Base-by-base conservation (phyloP, 108 stramenopile species). In the Discostella pseudostelligera region DNA sequence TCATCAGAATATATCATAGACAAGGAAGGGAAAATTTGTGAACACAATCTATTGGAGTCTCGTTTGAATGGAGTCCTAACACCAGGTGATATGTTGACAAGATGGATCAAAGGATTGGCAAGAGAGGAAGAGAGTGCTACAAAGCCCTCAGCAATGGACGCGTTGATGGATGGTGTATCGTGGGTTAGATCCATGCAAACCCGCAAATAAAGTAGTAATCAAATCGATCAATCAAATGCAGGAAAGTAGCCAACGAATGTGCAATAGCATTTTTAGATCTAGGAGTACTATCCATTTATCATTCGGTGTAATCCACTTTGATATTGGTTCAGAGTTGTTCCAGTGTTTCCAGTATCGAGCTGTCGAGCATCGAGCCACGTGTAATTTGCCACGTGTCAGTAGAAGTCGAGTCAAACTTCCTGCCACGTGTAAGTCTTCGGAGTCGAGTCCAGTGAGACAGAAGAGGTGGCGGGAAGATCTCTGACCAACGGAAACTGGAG, bases 41-140 rank as follows among this genome's bases (percentile, higher is more conserved):
- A 85, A 58, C 90, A 91, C 43, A 46, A 59, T 19, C 55, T 91
- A 48, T 47, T 87, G 8, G 90, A 91, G 68, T 83, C 90, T 22
- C 68, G 82, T 17, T 47, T 91, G 61, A 91, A 91, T 67, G 87
- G 83, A 22, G 83, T 85, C 45, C 57, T 87, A 56, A 86, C 87
- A 21, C 85, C 87, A 13, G 90, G 85, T 0, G 85, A 87, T 68
- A 74, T 84, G 17, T 63, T 90, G 11, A 76, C 83, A 32, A 50
- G 76, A 40, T 84, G 81, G 75, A 79, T 85, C 26, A 81, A 68
- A 67, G 42, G 76, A 12, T 39, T 78, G 47, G 39, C 76, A 37
- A 29, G 59, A n/a, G 69, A 56, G 42, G 40, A 70, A 43, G 46
- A n/a, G n/a, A 58, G 37, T 10, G 48, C 21, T 35, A 29, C 59